A percentile compares a stretch with the other conserved stretches of the same genome.
Evolutionary conservation across 208 protist species (phyloP).

Genomic region (Acanthamoeba healyi): DNA sequence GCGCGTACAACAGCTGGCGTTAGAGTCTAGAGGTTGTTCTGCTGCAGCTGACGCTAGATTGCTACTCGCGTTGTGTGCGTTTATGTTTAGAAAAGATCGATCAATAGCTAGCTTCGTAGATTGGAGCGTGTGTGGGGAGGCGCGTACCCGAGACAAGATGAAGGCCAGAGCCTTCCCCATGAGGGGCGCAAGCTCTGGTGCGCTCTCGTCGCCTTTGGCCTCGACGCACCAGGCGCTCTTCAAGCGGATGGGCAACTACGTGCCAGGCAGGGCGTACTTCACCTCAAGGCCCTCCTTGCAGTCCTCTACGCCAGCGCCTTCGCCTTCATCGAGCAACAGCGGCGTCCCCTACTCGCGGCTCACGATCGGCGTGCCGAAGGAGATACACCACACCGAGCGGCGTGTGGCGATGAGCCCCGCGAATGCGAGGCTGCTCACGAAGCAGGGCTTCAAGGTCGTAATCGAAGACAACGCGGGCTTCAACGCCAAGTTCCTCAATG

Average conservation of each 20-base stretch:
- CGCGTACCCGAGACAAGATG: too few species aligned
- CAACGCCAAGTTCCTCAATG: constrained; percentile 88
- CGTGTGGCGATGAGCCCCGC: constrained; percentile 89
- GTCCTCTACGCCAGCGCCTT: too few species aligned
- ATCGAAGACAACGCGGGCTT: constrained; percentile 90
- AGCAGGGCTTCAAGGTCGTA: constrained; percentile 86
- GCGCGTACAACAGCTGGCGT: too few species aligned
- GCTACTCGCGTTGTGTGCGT: too few species aligned
- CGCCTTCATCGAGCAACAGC: not conserved
- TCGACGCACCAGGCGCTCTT: not conserved
- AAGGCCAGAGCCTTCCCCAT: not conserved
- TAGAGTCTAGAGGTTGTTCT: too few species aligned
- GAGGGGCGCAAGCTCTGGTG: not conserved
- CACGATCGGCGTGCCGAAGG: constrained; percentile 84
- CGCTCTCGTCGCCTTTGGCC: not conserved
- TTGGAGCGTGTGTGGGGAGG: too few species aligned
- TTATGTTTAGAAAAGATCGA: too few species aligned
- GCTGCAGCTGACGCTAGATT: too few species aligned
- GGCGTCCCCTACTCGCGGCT: constrained; percentile 44
- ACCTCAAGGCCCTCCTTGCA: not conserved
- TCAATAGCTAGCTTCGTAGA: too few species aligned
- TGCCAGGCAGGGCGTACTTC: not conserved
- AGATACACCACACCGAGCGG: constrained; percentile 82
- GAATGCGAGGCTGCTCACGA: constrained; percentile 82
- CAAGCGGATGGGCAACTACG: not conserved